These are phyloP conservation scores for Mucor velutinosus DNA, from an alignment of 371 early-diverging fungal genomes.

Conservation along the genomic window DNA sequence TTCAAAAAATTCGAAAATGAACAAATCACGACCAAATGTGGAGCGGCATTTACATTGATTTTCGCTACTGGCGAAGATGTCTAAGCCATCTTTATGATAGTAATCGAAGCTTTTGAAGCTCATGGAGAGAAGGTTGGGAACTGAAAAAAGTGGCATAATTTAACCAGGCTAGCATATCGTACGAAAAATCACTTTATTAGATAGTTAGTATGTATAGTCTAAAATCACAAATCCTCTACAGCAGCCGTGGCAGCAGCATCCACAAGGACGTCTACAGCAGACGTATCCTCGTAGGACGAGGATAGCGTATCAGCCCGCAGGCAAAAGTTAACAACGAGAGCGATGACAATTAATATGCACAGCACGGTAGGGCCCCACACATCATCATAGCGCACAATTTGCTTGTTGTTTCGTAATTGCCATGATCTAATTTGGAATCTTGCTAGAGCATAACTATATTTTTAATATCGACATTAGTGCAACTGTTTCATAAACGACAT, in stretches of 20 bases:
- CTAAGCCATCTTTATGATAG: too few species aligned
- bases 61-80: too few species aligned
- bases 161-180: too few species aligned
- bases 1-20: too few species aligned
- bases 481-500: too few species aligned
- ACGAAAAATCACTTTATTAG: too few species aligned
- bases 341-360: constrained; percentile 31
- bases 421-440: constrained; percentile 32
- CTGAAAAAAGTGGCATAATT: too few species aligned
- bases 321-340: constrained; percentile 33
- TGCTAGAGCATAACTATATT: constrained; percentile 29
- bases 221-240: neutral
- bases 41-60: too few species aligned
- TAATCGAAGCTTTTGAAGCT: too few species aligned
- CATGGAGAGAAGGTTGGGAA: too few species aligned
- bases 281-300: constrained; percentile 1
- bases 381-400: constrained; percentile 30
- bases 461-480: too few species aligned
- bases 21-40: too few species aligned
- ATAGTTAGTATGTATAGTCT: neutral
- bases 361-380: constrained; percentile 33
- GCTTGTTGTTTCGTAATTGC: constrained; percentile 29
- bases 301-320: constrained; percentile 21
- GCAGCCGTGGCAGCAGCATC: neutral
- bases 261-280: neutral